These are phyloP conservation scores for Abelmoschus esculentus DNA, from an alignment of 345 rosid species.

Conservation along the genomic window DNA sequence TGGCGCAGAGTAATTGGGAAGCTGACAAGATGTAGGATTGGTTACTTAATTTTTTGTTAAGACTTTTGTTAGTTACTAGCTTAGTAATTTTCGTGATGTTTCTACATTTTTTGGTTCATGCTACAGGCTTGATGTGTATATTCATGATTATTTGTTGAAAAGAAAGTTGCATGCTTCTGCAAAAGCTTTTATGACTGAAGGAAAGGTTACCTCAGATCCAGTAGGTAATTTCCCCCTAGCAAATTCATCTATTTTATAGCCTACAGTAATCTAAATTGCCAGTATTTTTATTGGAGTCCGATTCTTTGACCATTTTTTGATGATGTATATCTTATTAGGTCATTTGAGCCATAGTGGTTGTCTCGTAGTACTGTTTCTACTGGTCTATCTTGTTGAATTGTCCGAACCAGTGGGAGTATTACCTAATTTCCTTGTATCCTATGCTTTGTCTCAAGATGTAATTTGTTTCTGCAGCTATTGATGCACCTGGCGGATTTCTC, in stretches of 20 bases:
- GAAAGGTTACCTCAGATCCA: constrained; percentile 62
- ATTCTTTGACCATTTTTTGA: no score
- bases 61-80: neutral
- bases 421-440: no score
- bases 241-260: no score
- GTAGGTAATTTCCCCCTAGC: constrained; percentile 39
- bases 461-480: constrained; percentile 41
- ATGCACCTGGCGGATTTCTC: constrained; percentile 73
- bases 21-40: constrained; percentile 53
- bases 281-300: no score
- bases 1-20: constrained; percentile 68
- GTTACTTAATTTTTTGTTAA: neutral
- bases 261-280: no score
- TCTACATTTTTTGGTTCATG: neutral
- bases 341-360: no score
- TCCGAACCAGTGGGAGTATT: no score
- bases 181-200: constrained; percentile 61
- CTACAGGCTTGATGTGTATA: constrained; percentile 64
- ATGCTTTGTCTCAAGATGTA: neutral
- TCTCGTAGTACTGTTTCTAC: no score
- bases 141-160: constrained; percentile 64
- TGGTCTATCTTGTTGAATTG: no score
- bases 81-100: neutral
- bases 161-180: constrained; percentile 61
- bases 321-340: no score